Evolutionary conservation across 2,329 filamentous ascomycete species (phyloP).

Genomic region (Stromatinia cepivora): DNA sequence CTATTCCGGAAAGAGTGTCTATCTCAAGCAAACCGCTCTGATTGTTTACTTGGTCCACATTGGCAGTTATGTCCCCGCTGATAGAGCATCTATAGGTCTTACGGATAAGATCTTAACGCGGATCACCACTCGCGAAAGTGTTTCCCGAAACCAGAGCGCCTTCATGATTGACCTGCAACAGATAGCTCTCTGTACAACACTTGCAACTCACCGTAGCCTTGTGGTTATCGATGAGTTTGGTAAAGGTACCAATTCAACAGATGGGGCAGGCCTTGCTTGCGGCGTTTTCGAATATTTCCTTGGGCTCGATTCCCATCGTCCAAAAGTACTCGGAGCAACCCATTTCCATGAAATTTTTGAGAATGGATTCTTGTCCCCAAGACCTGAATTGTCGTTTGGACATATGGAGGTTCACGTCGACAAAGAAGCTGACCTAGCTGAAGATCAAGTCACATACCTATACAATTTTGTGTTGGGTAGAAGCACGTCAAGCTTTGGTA

Average conservation of each 20-base stretch:
- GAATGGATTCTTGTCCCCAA: constrained; percentile 54
- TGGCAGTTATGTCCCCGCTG: constrained; percentile 87
- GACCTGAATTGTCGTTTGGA: constrained; percentile 56
- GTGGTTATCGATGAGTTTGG: constrained; percentile 92
- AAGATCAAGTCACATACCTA: constrained; percentile 70
- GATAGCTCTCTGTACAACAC: constrained; percentile 71
- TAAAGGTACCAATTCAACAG: constrained; percentile 59
- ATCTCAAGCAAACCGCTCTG: constrained; percentile 87
- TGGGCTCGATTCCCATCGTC: constrained; percentile 47
- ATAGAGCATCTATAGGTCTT: constrained; percentile 72
- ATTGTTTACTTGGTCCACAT: constrained; percentile 92
- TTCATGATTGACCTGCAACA: constrained; percentile 84
- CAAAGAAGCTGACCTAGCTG: constrained; percentile 48
- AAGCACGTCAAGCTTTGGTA: constrained; percentile 81
- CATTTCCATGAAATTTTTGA: constrained; percentile 75
- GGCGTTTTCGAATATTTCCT: constrained; percentile 60
- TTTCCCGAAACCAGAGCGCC: constrained; percentile 59
- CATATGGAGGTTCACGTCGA: constrained; percentile 73
- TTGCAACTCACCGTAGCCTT: constrained; percentile 74
- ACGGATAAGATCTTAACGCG: constrained; percentile 92
- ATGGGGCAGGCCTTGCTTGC: constrained; percentile 59
- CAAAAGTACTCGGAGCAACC: constrained; percentile 61
- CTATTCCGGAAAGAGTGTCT: constrained; percentile 94
- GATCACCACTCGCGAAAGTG: constrained; percentile 70
- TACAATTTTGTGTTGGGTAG: constrained; percentile 69